Percentiles rank a stretch among this genome's conserved stretches.
Conservation (phyloP, 208 protist genomes). For the Trypanosoma brucei region DNA sequence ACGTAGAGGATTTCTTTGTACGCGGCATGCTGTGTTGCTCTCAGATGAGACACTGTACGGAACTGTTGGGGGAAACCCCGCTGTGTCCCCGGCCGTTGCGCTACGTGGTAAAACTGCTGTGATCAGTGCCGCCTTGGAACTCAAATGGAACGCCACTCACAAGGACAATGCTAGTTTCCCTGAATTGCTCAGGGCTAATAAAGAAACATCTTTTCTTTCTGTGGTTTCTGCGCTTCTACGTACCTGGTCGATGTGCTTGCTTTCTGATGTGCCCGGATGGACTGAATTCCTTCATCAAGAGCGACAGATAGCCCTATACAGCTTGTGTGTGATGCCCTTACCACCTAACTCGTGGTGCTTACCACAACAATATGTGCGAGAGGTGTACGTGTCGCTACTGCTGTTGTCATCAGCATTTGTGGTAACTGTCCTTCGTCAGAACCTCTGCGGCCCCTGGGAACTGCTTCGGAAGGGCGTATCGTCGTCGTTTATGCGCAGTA, state of each 20-base stretch:
- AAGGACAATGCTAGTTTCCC: not conserved
- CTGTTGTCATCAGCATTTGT: conserved; percentile 20
- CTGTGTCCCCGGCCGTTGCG: not conserved
- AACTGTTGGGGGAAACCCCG: not conserved
- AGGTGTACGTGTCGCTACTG: conserved; percentile 13
- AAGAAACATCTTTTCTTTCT: not conserved
- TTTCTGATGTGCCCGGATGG: conserved; percentile 14
- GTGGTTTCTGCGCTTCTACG: conserved; percentile 6
- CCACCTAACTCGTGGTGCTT: conserved; percentile 9
- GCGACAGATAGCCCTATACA: conserved; percentile 7
- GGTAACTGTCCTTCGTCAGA: conserved; percentile 8
- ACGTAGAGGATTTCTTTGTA: conserved; percentile 20
- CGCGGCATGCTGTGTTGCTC: conserved; percentile 8
- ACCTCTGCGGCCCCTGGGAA: conserved; percentile 10
- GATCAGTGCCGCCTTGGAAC: conserved; percentile 15
- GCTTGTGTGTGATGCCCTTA: not conserved
- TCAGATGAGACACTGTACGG: conserved; percentile 3
- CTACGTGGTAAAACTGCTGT: conserved; percentile 14
- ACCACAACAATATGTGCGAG: conserved; percentile 6
- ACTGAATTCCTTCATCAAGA: conserved; percentile 18
- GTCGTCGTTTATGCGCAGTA: not conserved
- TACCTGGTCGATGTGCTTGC: conserved; percentile 21
- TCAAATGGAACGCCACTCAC: not conserved
- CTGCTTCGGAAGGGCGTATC: conserved; percentile 2
- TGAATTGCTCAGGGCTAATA: not conserved